Evolutionary conservation across 371 early-diverging fungal genomes (phyloP).

Genomic region (Parasitella parasitica): DNA sequence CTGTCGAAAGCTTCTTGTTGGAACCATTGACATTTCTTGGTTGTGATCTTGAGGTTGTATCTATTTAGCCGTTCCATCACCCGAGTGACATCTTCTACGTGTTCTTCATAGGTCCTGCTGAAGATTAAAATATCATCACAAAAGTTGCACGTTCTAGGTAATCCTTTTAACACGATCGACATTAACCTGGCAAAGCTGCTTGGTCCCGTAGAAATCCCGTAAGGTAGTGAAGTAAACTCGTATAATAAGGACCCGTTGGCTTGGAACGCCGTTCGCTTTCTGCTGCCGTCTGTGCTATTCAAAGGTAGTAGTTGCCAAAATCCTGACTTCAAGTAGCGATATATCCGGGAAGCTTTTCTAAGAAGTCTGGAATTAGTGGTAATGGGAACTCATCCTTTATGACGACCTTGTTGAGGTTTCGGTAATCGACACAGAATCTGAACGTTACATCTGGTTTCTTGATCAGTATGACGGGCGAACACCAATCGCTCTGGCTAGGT

Average conservation of each 20-base stretch:
- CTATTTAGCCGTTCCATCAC: constrained; percentile 33
- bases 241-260: constrained; percentile 31
- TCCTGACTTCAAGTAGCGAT: constrained; percentile 40
- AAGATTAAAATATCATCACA: constrained; percentile 56
- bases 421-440: constrained; percentile 29
- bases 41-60: constrained; percentile 28
- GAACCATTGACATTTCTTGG: constrained; percentile 50
- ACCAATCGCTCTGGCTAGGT: constrained; percentile 33
- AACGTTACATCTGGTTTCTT: constrained; percentile 39
- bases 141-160: constrained; percentile 24
- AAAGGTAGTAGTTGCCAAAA: constrained; percentile 45
- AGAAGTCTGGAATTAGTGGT: constrained; percentile 44
- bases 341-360: constrained; percentile 26
- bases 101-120: constrained; percentile 35
- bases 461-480: constrained; percentile 49
- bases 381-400: constrained; percentile 43
- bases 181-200: constrained; percentile 42
- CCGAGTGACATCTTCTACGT: constrained; percentile 29
- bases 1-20: not conserved
- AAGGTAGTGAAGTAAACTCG: constrained; percentile 47
- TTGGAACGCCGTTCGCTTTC: constrained; percentile 39
- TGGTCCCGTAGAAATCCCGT: constrained; percentile 47
- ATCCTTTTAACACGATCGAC: constrained; percentile 24
- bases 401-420: constrained; percentile 43
- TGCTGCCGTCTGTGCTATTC: not conserved